These are phyloP conservation scores for Globisporangium spiculum DNA, from an alignment of 352 stramenopile species.

Conservation along the genomic window DNA sequence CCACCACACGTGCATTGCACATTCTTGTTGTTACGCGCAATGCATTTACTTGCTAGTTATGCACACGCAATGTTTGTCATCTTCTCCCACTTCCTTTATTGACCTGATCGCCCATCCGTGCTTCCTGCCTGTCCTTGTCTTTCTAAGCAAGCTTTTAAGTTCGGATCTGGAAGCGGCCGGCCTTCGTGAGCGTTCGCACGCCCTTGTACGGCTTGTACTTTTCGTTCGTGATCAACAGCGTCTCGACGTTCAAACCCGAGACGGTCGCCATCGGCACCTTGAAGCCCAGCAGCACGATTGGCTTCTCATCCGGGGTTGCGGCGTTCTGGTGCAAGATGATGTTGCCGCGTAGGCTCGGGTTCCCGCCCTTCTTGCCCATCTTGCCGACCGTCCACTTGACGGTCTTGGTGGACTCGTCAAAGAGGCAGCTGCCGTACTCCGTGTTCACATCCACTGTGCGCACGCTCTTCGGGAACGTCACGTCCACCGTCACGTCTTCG, in stretches of 20 bases:
- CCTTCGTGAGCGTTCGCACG: conserved; percentile 95
- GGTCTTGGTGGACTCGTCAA: conserved; percentile 93
- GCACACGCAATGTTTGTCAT: not conserved
- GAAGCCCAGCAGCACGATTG: conserved; percentile 94
- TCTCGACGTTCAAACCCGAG: conserved; percentile 94
- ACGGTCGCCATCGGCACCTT: conserved; percentile 96
- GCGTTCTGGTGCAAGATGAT: conserved; percentile 90
- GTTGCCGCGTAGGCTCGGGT: conserved; percentile 87
- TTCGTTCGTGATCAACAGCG: conserved; percentile 94
- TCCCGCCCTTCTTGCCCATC: conserved; percentile 86
- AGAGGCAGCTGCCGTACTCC: conserved; percentile 91
- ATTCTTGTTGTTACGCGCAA: not conserved
- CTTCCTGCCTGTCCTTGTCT: not conserved
- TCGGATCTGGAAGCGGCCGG: conserved; percentile 94
- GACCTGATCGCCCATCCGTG: not conserved
- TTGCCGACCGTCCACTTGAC: conserved; percentile 96
- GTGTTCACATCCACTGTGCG: conserved; percentile 94
- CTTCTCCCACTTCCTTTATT: not conserved
- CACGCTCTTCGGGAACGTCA: conserved; percentile 96
- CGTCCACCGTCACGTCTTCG: conserved; percentile 92
- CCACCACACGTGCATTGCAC: not conserved
- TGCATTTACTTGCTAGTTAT: not conserved
- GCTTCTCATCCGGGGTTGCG: conserved; percentile 88
- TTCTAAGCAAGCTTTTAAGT: conserved; percentile 39
- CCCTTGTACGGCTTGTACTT: conserved; percentile 98